Conservation (phyloP, 805 yeast species). For the Saturnispora hagleri region DNA sequence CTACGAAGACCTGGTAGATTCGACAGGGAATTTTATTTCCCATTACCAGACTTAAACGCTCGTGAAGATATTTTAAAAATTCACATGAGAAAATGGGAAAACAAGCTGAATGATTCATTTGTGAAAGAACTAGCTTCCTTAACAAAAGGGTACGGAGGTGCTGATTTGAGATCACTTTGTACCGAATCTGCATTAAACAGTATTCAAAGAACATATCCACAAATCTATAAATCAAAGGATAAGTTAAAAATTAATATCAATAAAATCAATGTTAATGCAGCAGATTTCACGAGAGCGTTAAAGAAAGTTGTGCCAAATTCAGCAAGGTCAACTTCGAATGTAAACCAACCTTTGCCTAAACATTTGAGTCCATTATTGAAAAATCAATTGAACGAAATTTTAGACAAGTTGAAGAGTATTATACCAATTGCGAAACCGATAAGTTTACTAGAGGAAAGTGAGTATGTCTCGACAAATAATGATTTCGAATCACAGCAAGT, state of each 20-base stretch:
- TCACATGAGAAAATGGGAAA: slow-evolving; percentile 85
- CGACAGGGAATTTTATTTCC: slow-evolving; percentile 94
- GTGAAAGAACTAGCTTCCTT: slow-evolving; percentile 59
- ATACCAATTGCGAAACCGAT: slow-evolving; percentile 52
- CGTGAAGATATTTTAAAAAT: slow-evolving; percentile 71
- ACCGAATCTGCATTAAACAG: slow-evolving; percentile 92
- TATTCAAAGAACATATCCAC: slow-evolving; percentile 88
- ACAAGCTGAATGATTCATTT: slow-evolving; percentile 53
- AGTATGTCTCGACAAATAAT: slow-evolving; percentile 45
- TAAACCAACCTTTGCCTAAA: slow-evolving; percentile 73
- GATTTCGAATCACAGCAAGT: slow-evolving; percentile 65
- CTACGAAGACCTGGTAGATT: slow-evolving; percentile 94
- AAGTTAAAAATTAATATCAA: slow-evolving; percentile 67
- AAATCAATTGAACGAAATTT: slow-evolving; percentile 39
- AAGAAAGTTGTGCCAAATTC: slow-evolving; percentile 89
- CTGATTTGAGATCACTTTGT: slow-evolving; percentile 87
- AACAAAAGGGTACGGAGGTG: slow-evolving; percentile 98
- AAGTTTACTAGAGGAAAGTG: slow-evolving; percentile 59
- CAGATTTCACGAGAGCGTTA: slow-evolving; percentile 79
- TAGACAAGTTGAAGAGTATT: slow-evolving; percentile 40
- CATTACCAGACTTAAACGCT: slow-evolving; percentile 76
- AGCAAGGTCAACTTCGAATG: slow-evolving; percentile 64
- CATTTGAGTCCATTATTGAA: slow-evolving; percentile 55
- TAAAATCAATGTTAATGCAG: slow-evolving; percentile 61
- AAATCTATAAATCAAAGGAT: slow-evolving; percentile 69